Percentiles rank a stretch among this genome's conserved stretches.
phyloP scores from a whole-genome alignment of 768 basidiomycete genomes.

The Cubamyces sp. region DNA sequence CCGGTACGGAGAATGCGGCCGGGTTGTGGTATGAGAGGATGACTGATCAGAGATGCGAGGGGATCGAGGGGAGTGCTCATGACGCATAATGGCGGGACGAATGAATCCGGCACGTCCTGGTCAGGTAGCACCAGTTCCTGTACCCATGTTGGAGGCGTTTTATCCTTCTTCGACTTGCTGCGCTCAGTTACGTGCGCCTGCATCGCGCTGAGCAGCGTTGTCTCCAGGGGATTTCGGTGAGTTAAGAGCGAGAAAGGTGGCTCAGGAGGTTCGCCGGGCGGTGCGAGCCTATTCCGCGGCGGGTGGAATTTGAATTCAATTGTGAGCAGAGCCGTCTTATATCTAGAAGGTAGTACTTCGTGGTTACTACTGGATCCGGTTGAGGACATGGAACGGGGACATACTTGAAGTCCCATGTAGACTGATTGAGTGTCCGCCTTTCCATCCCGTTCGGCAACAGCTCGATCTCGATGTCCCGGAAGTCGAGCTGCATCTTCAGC shows the following conservation, averaged over 20 bases:
- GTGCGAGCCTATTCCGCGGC: constrained; percentile 48
- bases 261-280: constrained; percentile 40
- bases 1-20: constrained; percentile 34
- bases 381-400: constrained; percentile 33
- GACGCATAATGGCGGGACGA: constrained; percentile 61
- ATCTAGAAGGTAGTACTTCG: constrained; percentile 47
- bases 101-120: constrained; percentile 58
- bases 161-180: constrained; percentile 48
- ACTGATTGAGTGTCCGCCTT: constrained; percentile 74
- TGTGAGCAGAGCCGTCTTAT: constrained; percentile 68
- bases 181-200: constrained; percentile 51
- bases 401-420: constrained; percentile 82
- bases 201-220: constrained; percentile 54
- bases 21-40: constrained; percentile 21
- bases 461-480: constrained; percentile 72
- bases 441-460: constrained; percentile 85
- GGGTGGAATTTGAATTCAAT: constrained; percentile 73
- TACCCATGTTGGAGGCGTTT: constrained; percentile 57
- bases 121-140: constrained; percentile 54
- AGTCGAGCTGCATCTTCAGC: constrained; percentile 69
- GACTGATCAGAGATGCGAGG: constrained; percentile 32
- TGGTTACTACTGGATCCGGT: constrained; percentile 4
- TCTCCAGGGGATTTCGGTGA: constrained; percentile 61
- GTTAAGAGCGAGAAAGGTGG: constrained; percentile 58
- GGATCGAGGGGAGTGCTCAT: constrained; percentile 50